phyloP scores from a whole-genome alignment of 2,329 filamentous ascomycete genomes.

The Penicillium frequentans region DNA sequence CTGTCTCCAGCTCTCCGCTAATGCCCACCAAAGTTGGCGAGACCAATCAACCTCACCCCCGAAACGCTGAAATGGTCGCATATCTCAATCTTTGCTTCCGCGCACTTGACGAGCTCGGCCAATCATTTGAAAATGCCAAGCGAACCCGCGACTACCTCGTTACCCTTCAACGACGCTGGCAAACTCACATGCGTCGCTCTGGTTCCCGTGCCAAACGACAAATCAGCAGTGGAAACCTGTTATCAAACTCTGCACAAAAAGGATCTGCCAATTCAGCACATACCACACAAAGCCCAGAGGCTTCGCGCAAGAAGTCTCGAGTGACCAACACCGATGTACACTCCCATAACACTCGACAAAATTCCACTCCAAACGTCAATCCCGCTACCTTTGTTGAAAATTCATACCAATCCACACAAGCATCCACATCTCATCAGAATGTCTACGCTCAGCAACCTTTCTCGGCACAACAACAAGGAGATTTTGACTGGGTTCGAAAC shows the following conservation, averaged over 20 bases:
- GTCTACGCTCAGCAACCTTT: conserved; percentile 11
- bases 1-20: conserved; percentile 33
- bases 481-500: conserved; percentile 32
- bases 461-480: conserved; percentile 14
- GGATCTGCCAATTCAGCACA: neutral
- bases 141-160: conserved; percentile 41
- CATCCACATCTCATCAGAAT: conserved; percentile 5
- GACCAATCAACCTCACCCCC: conserved; percentile 18
- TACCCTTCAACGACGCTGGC: conserved; percentile 40
- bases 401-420: conserved; percentile 2
- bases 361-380: neutral
- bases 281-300: conserved; percentile 4
- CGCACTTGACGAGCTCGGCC: conserved; percentile 43
- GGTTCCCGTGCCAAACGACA: conserved; percentile 31
- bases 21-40: conserved; percentile 22
- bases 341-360: neutral
- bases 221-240: conserved; percentile 22
- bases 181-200: conserved; percentile 35
- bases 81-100: conserved; percentile 45
- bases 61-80: conserved; percentile 33
- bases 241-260: neutral
- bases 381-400: neutral
- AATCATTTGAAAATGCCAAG: conserved; percentile 43
- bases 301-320: conserved; percentile 27
- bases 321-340: conserved; percentile 3